Base-by-base conservation (phyloP, 2,329 filamentous ascomycete genomes). In the Pseudocercospora fijiensis region DNA sequence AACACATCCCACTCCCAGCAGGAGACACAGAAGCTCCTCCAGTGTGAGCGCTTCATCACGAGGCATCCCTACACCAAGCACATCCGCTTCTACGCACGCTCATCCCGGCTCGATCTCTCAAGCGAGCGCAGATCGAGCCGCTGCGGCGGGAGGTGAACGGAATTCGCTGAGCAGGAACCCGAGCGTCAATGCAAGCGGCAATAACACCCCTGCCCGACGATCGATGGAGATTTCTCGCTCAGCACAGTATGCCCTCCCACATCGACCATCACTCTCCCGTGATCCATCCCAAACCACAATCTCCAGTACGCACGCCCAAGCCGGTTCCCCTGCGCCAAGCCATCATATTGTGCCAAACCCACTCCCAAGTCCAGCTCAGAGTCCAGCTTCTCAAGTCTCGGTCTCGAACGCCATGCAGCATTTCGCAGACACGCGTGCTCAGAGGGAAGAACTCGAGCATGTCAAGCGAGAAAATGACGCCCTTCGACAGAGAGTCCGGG, bases 1-100 rank as follows among this genome's bases (percentile, higher is more conserved):
- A 7, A 76, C 75, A n/a, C 82, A 85, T 62, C 82, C 85, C 13
- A 84, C 81, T 22, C 79, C 81, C 65, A 84, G 78, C 63, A 84
- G 78, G 57, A 81, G 85, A 58, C 84, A 87, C 72, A 70, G 73
- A 8, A 73, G 72, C 13, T 72, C 71, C 26, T 73, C 73, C 41
- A 73, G 68, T 27, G 67, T 72, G 60, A 73, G 71, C 66, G 63
- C 64, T 8, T 56, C 53, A 2, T 56, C 53, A 4, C 57, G 72
- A 51, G 73, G 71, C 64, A 69, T 71, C 4, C 67, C 68, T 24
- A 71, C 70, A 16, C 68, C 71, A 9, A 65, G 70, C 18, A 71
- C 70, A n/a, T 65, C 58, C 55, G 62, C 62, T 11, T 67, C 63
- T 6, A 66, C 66, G 20, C 69, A 68, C 24, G 65, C 65, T 10